phyloP scores from a whole-genome alignment of 441 rosid genomes.

The Dalechampia spathulata region DNA sequence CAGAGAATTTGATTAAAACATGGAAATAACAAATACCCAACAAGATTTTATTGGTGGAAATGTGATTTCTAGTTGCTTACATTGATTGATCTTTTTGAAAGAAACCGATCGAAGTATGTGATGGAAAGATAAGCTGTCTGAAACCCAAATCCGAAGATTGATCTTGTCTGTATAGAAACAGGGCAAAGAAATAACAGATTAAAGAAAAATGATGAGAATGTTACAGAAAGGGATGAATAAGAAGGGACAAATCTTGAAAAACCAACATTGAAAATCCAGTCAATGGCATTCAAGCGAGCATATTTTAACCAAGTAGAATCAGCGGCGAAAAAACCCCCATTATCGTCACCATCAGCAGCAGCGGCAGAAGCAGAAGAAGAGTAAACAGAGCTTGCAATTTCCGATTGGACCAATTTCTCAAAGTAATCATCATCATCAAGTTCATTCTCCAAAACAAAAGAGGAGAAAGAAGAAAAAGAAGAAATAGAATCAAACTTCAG shows the following conservation, averaged over 20 bases:
- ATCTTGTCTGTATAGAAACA: conserved; percentile 48
- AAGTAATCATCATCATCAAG: conserved; percentile 43
- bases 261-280: conserved; percentile 72
- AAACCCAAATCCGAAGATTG: conserved; percentile 49
- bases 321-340: background rate
- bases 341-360: too few species aligned
- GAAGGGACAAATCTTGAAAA: conserved; percentile 5
- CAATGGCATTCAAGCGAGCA: conserved; percentile 64
- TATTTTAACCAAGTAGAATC: conserved; percentile 24
- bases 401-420: conserved; percentile 37
- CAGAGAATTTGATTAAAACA: background rate
- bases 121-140: conserved; percentile 70
- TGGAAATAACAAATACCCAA: too few species aligned
- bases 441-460: conserved; percentile 28
- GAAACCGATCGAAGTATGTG: conserved; percentile 67
- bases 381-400: conserved; percentile 23
- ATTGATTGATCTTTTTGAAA: conserved; percentile 47
- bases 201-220: too few species aligned
- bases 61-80: too few species aligned
- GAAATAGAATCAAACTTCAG: background rate
- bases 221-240: background rate
- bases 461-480: conserved; percentile 14
- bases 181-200: background rate
- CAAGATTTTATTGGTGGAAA: too few species aligned
- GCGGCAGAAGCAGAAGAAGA: too few species aligned